phyloP scores from a whole-genome alignment of 176 grass and related monocot species.

The Saccharum officinarum region DNA sequence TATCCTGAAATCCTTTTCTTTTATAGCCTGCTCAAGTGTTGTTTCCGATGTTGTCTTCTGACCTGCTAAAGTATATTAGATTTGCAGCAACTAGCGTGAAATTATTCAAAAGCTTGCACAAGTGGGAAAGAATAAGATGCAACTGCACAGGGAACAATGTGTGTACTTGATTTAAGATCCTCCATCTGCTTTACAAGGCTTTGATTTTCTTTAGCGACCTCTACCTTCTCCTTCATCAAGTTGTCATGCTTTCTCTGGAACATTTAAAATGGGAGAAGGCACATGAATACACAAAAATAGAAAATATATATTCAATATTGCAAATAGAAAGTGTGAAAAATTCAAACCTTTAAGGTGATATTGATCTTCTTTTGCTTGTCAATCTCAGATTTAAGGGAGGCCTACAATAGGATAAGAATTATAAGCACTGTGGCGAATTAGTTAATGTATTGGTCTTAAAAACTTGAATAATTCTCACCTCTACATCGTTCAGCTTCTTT shows the following conservation, averaged over 20 bases:
- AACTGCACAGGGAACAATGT: neutral
- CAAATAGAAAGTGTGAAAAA: conserved; percentile 22
- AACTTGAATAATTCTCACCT: conserved; percentile 53
- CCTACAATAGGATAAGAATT: conserved; percentile 43
- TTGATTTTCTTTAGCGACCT: conserved; percentile 58
- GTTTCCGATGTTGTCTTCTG: conserved; percentile 59
- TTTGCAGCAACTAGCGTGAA: conserved; percentile 15
- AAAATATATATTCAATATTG: neutral
- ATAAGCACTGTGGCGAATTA: neutral
- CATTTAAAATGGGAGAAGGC: conserved; percentile 9
- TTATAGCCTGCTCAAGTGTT: conserved; percentile 61
- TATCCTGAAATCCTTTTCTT: conserved; percentile 92
- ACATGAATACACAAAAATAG: conserved; percentile 1
- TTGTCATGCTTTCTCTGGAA: conserved; percentile 65
- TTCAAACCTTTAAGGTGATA: conserved; percentile 47
- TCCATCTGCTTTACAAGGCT: conserved; percentile 80
- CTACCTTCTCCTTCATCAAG: conserved; percentile 63
- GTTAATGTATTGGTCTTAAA: neutral
- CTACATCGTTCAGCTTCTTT: conserved; percentile 77
- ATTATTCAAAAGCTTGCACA: neutral
- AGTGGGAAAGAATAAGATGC: neutral
- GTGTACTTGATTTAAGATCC: conserved; percentile 90
- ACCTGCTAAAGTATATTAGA: conserved; percentile 57
- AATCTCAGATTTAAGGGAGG: conserved; percentile 58
- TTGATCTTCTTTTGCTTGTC: conserved; percentile 56